Conservation (phyloP, 2,329 filamentous ascomycete species). For the Mycocentrospora acerina region DNA sequence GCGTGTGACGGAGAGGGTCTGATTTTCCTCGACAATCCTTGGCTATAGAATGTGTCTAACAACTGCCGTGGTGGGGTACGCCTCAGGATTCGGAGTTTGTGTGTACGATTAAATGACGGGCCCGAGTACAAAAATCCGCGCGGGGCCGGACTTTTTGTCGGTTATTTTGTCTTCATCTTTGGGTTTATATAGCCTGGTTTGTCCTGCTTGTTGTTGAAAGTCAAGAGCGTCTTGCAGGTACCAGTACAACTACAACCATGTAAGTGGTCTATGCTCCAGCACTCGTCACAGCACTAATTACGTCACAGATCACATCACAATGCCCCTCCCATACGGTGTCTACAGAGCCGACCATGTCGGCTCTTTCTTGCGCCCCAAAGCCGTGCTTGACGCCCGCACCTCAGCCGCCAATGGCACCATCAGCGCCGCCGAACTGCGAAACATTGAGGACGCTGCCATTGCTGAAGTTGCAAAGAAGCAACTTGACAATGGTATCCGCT, state of each 20-base stretch:
- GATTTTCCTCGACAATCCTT: conserved; percentile 12
- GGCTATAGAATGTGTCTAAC: conserved; percentile 16
- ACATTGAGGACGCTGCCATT: conserved; percentile 55
- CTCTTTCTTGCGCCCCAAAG: conserved; percentile 55
- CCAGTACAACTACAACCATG: too few relatives aligned
- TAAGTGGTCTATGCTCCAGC: neutral
- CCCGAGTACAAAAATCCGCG: conserved; percentile 11
- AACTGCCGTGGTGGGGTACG: conserved; percentile 44
- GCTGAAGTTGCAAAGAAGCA: conserved; percentile 52
- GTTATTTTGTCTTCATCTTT: too few relatives aligned
- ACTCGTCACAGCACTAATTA: neutral
- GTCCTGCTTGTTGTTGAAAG: neutral
- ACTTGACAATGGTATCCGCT: conserved; percentile 51
- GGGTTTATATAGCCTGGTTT: neutral
- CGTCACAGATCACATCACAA: conserved; percentile 14
- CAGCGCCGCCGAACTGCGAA: conserved; percentile 48
- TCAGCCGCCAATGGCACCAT: conserved; percentile 49
- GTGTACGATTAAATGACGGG: conserved; percentile 9
- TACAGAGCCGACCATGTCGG: conserved; percentile 58
- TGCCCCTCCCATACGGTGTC: conserved; percentile 44
- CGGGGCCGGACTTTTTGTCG: too few relatives aligned
- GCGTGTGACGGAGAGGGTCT: too few relatives aligned
- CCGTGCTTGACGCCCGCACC: conserved; percentile 53
- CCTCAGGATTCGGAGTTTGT: conserved; percentile 8
- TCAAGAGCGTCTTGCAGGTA: too few relatives aligned